A percentile compares a stretch with the other conserved stretches of the same genome.
phyloP scores from a whole-genome alignment of 1,284 basidiomycete genomes.

The Thelephora terrestris region DNA sequence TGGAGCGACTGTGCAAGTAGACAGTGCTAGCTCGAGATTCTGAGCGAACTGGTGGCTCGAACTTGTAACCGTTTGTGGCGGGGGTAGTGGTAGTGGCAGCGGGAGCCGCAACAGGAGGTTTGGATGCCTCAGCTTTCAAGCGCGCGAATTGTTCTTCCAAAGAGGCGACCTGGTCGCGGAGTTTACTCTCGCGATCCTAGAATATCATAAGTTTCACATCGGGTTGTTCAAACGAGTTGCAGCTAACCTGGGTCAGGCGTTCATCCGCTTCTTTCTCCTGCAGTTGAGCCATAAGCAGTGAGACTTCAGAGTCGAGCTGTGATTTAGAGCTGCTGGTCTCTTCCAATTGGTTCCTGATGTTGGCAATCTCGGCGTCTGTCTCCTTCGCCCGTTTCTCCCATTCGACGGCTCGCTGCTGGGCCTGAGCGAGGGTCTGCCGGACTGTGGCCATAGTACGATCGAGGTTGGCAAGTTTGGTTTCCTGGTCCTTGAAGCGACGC shows the following conservation, averaged over 20 bases:
- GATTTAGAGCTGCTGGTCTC: slow-evolving; percentile 50
- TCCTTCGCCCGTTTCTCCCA: slow-evolving; percentile 74
- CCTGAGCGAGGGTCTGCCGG: slow-evolving; percentile 55
- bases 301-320: slow-evolving; percentile 61
- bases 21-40: slow-evolving; percentile 61
- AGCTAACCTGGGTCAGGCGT: slow-evolving; percentile 49
- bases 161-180: slow-evolving; percentile 52
- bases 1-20: slow-evolving; percentile 32
- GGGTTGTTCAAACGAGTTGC: neutral
- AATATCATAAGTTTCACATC: neutral
- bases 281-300: slow-evolving; percentile 53
- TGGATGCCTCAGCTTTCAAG: slow-evolving; percentile 50
- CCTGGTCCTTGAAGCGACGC: slow-evolving; percentile 63
- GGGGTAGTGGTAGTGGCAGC: slow-evolving; percentile 3
- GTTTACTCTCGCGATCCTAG: slow-evolving; percentile 60
- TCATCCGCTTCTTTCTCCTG: slow-evolving; percentile 66
- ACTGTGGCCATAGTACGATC: slow-evolving; percentile 49
- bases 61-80: slow-evolving; percentile 24
- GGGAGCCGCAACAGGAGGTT: slow-evolving; percentile 14
- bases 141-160: slow-evolving; percentile 55
- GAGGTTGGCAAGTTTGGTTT: slow-evolving; percentile 45
- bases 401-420: slow-evolving; percentile 65
- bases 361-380: slow-evolving; percentile 50
- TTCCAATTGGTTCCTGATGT: slow-evolving; percentile 48
- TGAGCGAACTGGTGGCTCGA: slow-evolving; percentile 40